Percentiles rank a stretch among this genome's conserved stretches.
Evolutionary conservation across 2,329 filamentous ascomycete genomes (phyloP).

Genomic region (Cadophora sp.): DNA sequence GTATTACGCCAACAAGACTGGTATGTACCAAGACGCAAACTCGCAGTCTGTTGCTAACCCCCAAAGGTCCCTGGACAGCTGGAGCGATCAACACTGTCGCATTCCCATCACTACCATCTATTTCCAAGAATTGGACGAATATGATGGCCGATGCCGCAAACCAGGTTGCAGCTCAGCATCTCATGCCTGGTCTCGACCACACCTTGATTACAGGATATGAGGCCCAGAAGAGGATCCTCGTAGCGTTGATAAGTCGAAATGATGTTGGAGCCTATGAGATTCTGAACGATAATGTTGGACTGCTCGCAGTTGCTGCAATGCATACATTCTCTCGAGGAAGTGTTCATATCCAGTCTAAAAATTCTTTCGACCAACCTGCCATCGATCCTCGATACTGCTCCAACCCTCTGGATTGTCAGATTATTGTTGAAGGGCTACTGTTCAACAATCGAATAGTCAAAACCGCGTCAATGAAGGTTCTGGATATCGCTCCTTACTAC

Average conservation of each 20-base stretch:
- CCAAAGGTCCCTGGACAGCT: constrained; percentile 38
- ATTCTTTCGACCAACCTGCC: constrained; percentile 50
- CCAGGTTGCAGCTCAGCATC: constrained; percentile 32
- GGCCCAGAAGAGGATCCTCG: constrained; percentile 35
- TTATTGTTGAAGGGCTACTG: constrained; percentile 37
- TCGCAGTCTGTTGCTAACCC: background rate
- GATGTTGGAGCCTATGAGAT: constrained; percentile 40
- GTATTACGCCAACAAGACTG: constrained; percentile 41
- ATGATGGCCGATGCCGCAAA: constrained; percentile 33
- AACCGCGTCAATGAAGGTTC: constrained; percentile 34
- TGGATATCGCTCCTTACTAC: constrained; percentile 36
- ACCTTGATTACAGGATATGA: constrained; percentile 37
- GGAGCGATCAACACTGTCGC: constrained; percentile 42
- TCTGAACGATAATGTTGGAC: constrained; percentile 37
- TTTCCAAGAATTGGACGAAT: constrained; percentile 33
- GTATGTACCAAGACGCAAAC: constrained; percentile 19
- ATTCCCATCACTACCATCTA: constrained; percentile 37
- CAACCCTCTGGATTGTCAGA: constrained; percentile 38
- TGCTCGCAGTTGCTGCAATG: constrained; percentile 47
- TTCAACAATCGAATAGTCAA: constrained; percentile 39
- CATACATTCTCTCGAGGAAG: constrained; percentile 63
- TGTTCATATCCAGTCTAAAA: constrained; percentile 58
- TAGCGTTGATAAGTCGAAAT: constrained; percentile 27
- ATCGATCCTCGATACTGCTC: constrained; percentile 52
- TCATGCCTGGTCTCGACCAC: constrained; percentile 34